Evolutionary conservation across 352 stramenopile genomes (phyloP).

Genomic region (Thalassiosira oceanica): DNA sequence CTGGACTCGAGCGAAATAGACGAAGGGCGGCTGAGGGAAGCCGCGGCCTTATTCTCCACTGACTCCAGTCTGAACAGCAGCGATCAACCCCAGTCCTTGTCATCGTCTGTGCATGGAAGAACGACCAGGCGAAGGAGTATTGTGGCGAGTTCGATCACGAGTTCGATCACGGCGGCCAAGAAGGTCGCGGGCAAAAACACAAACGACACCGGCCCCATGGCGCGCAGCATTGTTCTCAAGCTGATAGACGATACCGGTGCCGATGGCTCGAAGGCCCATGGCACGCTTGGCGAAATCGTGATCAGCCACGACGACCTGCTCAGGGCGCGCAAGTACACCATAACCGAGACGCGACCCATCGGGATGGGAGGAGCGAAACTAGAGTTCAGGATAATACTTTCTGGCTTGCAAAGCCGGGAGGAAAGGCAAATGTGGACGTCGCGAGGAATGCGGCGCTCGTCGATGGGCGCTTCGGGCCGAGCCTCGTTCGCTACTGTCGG

Average conservation of each 20-base stretch:
- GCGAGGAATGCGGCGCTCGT: too few species aligned
- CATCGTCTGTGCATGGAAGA: too few species aligned
- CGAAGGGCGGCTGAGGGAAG: not conserved
- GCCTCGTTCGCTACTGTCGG: too few species aligned
- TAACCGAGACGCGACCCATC: slow-evolving; percentile 40
- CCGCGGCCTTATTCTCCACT: not conserved
- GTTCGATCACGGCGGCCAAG: slow-evolving; percentile 14
- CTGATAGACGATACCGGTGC: slow-evolving; percentile 21
- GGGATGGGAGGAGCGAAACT: slow-evolving; percentile 32
- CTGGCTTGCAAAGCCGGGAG: slow-evolving; percentile 27
- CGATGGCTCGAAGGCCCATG: slow-evolving; percentile 18
- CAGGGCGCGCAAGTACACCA: slow-evolving; percentile 25
- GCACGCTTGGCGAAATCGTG: slow-evolving; percentile 30
- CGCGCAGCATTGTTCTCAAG: slow-evolving; percentile 38
- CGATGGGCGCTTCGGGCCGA: too few species aligned
- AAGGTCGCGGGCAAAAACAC: not conserved
- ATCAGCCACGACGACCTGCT: slow-evolving; percentile 36
- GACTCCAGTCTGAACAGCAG: too few species aligned
- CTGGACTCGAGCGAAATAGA: not conserved
- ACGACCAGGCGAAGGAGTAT: too few species aligned
- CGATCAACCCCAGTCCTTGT: too few species aligned
- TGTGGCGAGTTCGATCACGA: not conserved
- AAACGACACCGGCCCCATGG: slow-evolving; percentile 1
- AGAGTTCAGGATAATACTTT: slow-evolving; percentile 47
- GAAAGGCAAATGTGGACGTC: too few species aligned